A percentile compares a stretch with the other conserved stretches of the same genome.
Conservation (phyloP, 2,329 filamentous ascomycete genomes). For the Aureobasidium melanogenum region DNA sequence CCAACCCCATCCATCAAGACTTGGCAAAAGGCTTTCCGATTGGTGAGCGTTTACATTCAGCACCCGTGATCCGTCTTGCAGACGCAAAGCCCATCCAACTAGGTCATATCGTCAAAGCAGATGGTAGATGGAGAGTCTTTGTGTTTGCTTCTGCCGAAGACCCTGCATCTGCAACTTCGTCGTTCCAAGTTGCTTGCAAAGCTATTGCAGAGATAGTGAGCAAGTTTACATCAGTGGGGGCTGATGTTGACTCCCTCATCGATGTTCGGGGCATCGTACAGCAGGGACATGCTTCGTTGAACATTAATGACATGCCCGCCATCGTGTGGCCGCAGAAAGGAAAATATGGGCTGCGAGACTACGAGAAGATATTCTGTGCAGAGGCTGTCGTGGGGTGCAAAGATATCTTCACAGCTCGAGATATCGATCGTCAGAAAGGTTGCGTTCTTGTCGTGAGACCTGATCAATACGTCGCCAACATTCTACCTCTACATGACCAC, state of each 20-base stretch:
- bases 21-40: constrained; percentile 31
- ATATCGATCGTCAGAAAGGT: constrained; percentile 46
- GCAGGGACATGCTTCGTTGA: constrained; percentile 18
- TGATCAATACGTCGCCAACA: constrained; percentile 53
- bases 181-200: background rate
- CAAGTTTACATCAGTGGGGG: constrained; percentile 29
- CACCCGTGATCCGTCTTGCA: constrained; percentile 50
- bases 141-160: constrained; percentile 37
- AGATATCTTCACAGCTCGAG: constrained; percentile 48
- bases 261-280: constrained; percentile 39
- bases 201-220: constrained; percentile 16
- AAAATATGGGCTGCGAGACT: constrained; percentile 25
- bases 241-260: constrained; percentile 41
- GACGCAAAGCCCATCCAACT: constrained; percentile 51
- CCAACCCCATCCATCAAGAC: constrained; percentile 25
- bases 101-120: constrained; percentile 40
- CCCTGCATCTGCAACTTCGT: background rate
- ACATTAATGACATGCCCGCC: constrained; percentile 26
- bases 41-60: constrained; percentile 44
- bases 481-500: constrained; percentile 21
- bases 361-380: constrained; percentile 38
- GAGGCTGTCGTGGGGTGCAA: constrained; percentile 33
- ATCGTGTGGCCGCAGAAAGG: constrained; percentile 37
- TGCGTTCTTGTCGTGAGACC: constrained; percentile 54
- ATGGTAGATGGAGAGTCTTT: constrained; percentile 45